Base-by-base conservation (phyloP, 352 stramenopile species). In the Globisporangium megalacanthum region DNA sequence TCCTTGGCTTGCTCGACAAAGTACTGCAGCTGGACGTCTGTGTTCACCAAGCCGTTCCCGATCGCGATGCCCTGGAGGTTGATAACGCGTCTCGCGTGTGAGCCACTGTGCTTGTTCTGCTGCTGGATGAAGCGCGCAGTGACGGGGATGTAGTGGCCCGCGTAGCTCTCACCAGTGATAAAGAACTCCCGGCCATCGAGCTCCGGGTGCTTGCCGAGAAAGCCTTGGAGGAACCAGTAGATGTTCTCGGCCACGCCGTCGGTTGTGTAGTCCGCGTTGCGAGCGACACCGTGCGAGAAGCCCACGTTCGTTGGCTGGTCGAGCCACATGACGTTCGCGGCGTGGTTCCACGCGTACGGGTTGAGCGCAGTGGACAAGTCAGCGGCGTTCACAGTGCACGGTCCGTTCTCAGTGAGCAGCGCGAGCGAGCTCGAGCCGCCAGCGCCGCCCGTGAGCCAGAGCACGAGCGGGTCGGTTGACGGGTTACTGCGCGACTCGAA, bases 111-210 rank as follows among this genome's bases (percentile, higher is more conserved):
- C 49, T 77, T 47, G 41, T 47, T 47, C 41, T 47, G 41, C 41
- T 47, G 15, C 41, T 22, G 17, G 15, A 47, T 22, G 41, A 22
- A 22, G 17, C n/a, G 41, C 41, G 41, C 41, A 15, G 41, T 22
- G 14, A 22, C 93, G 22, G 88, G 86, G 52, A 96, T 89, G 78
- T 97, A 96, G 68, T 95, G 86, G 1, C 88, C 88, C 3, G 83
- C 83, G 63, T 94, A 94, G 50, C 79, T 90, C 57, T 94, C 83
- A 13, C 83, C 83, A 15, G 83, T 85, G 45, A 94, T 85, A 69
- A 85, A 94, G 57, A 92, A 88, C 17, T 83, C 61, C 31, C 82
- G 82, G 51, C 73, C 68, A 46, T 86, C 59, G 41, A 94, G 83
- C 44, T 88, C 72, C 13, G 75, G 70, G 60, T 84, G 84, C 58